Evolutionary conservation across 2,329 filamentous ascomycete species (phyloP).

Genomic region (Cladophialophora psammophila): DNA sequence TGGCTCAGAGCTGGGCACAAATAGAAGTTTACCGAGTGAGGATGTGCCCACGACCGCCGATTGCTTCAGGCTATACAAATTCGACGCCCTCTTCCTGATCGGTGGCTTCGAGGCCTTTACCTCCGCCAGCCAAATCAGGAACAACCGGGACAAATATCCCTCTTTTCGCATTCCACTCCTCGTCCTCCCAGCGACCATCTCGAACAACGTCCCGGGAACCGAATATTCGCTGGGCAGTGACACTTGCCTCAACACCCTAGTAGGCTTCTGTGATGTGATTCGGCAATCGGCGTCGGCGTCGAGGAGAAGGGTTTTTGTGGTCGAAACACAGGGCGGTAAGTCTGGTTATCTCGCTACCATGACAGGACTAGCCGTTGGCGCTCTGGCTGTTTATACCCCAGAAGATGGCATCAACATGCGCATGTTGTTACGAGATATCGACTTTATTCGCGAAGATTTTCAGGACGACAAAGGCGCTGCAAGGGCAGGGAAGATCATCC

Average conservation of each 20-base stretch:
- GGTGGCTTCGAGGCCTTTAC: conserved; percentile 98
- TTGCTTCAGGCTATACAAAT: conserved; percentile 83
- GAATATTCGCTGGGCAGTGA: conserved; percentile 97
- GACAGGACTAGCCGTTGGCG: conserved; percentile 88
- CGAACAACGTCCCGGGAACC: conserved; percentile 97
- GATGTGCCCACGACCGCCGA: conserved; percentile 83
- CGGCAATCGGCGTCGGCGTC: conserved; percentile 96
- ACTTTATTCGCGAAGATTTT: conserved; percentile 86
- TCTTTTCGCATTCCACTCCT: conserved; percentile 92
- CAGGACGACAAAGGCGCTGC: conserved; percentile 83
- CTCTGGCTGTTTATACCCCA: conserved; percentile 91
- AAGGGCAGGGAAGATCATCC: conserved; percentile 88
- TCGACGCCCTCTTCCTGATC: conserved; percentile 89
- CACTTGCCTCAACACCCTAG: conserved; percentile 93
- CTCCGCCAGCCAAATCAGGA: conserved; percentile 83
- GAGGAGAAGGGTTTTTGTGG: conserved; percentile 91
- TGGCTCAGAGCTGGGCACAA: conserved; percentile 97
- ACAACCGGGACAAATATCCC: conserved; percentile 78
- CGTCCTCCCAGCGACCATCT: conserved; percentile 93
- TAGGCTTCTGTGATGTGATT: conserved; percentile 96
- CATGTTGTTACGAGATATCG: conserved; percentile 90
- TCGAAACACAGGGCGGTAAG: conserved; percentile 94
- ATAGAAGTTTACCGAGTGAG: conserved; percentile 87
- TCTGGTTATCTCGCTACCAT: conserved; percentile 94
- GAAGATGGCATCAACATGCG: conserved; percentile 94